Base-by-base conservation (phyloP, 108 stramenopile genomes). In the Aurantiochytrium sp. region DNA sequence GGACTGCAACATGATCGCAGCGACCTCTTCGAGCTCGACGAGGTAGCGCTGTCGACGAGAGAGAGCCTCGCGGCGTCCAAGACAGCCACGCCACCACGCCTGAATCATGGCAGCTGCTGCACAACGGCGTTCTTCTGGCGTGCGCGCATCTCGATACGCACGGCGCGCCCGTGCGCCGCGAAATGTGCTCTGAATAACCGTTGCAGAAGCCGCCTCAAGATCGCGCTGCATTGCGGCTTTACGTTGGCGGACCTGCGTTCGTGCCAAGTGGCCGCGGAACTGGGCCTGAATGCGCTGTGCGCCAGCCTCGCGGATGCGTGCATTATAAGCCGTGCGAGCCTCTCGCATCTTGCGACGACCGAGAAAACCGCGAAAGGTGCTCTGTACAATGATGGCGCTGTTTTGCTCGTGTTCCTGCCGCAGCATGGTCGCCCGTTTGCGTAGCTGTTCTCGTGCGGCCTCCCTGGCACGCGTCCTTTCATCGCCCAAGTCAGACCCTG, bases 41-140 rank as follows among this genome's bases (percentile, higher is more conserved):
- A 69, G 25, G 64, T 69, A 69, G 25, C 64, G 25, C 8, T 18
- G 8, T 14, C 76, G 76, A 12, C 76, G 76, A 0, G 76, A n/a
- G 23, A 83, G 51, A 8, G n/a, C 76, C 76, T 47, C 76, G n/a
- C 51, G 45, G 45, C 76, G 76, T 0, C 76, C 76, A 0, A 47
- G 6, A 4, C 76, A 83, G 51, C 76, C 76, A 16, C 76, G 45
- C 76, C 76, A 83, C 76, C 76, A 83, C 10, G 76, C 76, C 76
- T 83, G 76, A 12, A 83, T 47, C 10, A 83, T 12, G 4, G 49
- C n/a, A 6, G 76, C 76, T 23, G 76, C 76, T 53, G 76, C 76
- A 8, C 0, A 1, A 6, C 23, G 49, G 23, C 45, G 49, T 23
- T 53, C 49, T 6, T 23, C 3, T 14, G 45, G 19, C 10, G 45